A percentile compares a stretch with the other conserved stretches of the same genome.
phyloP scores from a whole-genome alignment of 2,329 filamentous ascomycete species.

The Fusarium devonianum region DNA sequence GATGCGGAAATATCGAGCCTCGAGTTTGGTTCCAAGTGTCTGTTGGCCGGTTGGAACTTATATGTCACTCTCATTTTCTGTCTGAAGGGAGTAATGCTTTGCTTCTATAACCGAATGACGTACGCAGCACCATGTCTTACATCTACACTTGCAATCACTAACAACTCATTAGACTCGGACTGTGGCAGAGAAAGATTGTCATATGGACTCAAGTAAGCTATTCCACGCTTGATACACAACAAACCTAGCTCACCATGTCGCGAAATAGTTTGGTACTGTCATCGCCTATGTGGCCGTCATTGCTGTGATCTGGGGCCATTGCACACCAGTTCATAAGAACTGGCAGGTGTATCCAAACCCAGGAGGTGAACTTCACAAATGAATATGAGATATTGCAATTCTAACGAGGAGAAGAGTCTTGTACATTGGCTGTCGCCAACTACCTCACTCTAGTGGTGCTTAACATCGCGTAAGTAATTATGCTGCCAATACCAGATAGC shows the following conservation, averaged over 20 bases:
- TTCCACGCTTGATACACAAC: not conserved
- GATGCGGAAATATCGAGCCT: slow-evolving; percentile 40
- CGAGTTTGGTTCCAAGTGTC: slow-evolving; percentile 46
- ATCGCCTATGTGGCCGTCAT: slow-evolving; percentile 46
- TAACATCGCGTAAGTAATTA: slow-evolving; percentile 46
- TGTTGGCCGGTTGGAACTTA: slow-evolving; percentile 50
- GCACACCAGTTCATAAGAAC: slow-evolving; percentile 47
- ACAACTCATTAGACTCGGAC: slow-evolving; percentile 42
- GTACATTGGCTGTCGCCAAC: slow-evolving; percentile 47
- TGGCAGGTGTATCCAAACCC: slow-evolving; percentile 53
- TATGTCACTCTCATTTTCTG: slow-evolving; percentile 53
- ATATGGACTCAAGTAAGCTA: slow-evolving; percentile 44
- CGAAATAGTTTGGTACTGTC: slow-evolving; percentile 30
- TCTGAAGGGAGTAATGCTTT: slow-evolving; percentile 53
- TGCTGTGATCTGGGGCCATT: slow-evolving; percentile 47
- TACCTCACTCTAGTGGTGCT: slow-evolving; percentile 48
- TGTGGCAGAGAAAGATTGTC: slow-evolving; percentile 49
- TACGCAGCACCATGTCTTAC: slow-evolving; percentile 31
- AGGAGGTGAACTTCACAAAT: slow-evolving; percentile 42
- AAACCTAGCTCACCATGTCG: not conserved
- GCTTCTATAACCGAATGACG: slow-evolving; percentile 53
- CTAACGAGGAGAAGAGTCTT: slow-evolving; percentile 40
- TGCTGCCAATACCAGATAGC: too few species aligned
- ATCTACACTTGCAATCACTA: not conserved
- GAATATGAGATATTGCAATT: rapidly evolving